Evolutionary conservation across 768 basidiomycete genomes (phyloP).

Genomic region (Trametes coccinea): DNA sequence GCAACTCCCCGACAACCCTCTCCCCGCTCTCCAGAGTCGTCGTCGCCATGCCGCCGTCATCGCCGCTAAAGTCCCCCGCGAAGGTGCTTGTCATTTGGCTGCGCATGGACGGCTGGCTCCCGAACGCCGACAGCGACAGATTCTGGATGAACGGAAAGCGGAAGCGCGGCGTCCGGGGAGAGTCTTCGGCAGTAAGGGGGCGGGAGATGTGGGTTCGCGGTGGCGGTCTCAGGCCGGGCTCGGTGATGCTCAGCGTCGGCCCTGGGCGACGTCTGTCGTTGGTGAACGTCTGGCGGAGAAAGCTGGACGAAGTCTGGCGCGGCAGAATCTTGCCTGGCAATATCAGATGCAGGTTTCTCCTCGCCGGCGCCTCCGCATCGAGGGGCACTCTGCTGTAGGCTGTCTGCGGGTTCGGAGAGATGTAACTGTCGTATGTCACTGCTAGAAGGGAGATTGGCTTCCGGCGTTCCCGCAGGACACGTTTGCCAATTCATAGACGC

Average conservation of each 20-base stretch:
- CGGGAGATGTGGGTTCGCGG: slow-evolving; percentile 5
- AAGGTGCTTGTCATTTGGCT: slow-evolving; percentile 2
- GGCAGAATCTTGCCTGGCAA: slow-evolving; percentile 4
- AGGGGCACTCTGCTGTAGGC: slow-evolving; percentile 10
- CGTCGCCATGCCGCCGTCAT: neutral
- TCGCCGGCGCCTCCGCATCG: neutral
- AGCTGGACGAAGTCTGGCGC: neutral
- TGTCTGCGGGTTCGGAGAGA: neutral
- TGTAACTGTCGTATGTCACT: slow-evolving; percentile 13
- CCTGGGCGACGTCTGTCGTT: neutral
- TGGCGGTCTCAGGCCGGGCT: slow-evolving; percentile 5
- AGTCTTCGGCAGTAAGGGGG: neutral
- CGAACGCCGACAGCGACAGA: slow-evolving; percentile 26
- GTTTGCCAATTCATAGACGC: neutral
- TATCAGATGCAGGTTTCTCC: neutral
- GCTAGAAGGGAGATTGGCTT: neutral
- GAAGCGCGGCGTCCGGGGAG: neutral
- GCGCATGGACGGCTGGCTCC: slow-evolving; percentile 5
- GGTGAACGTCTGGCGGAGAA: neutral
- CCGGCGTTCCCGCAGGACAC: neutral
- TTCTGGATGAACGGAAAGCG: slow-evolving; percentile 12
- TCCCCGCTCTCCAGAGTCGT: slow-evolving; percentile 1
- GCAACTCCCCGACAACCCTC: neutral
- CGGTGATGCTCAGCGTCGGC: neutral
- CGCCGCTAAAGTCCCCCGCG: neutral